Conservation (phyloP, 2,329 filamentous ascomycete genomes). For the Fusarium robinianum region DNA sequence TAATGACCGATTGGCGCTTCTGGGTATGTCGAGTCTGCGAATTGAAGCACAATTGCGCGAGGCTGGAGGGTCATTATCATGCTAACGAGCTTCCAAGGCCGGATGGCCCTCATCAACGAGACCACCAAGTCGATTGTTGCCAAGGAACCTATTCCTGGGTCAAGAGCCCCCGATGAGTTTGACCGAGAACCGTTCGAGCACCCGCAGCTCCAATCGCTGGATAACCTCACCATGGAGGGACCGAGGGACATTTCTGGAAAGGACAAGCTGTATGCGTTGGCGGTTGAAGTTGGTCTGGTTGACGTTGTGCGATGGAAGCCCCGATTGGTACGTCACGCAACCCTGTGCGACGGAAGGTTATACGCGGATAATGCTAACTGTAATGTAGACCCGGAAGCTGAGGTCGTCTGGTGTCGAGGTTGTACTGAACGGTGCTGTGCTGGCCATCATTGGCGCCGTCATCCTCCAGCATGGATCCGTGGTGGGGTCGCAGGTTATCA, state of each 20-base stretch:
- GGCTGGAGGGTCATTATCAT: not conserved
- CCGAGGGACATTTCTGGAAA: constrained; percentile 67
- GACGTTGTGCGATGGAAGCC: constrained; percentile 89
- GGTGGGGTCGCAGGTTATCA: constrained; percentile 73
- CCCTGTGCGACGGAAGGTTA: not conserved
- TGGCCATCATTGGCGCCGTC: constrained; percentile 86
- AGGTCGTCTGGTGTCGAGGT: constrained; percentile 72
- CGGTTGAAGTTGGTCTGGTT: constrained; percentile 69
- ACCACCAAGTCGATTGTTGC: constrained; percentile 46
- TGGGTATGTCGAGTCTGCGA: constrained; percentile 62
- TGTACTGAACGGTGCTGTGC: constrained; percentile 76
- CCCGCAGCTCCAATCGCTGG: constrained; percentile 70
- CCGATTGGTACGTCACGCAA: constrained; percentile 67
- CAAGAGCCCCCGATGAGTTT: constrained; percentile 49
- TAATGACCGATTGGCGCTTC: constrained; percentile 89
- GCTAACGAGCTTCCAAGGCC: constrained; percentile 36
- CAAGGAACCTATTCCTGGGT: constrained; percentile 35
- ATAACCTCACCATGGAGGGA: constrained; percentile 67
- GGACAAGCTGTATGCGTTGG: constrained; percentile 69
- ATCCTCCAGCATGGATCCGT: constrained; percentile 85
- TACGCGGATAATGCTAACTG: too few relatives aligned
- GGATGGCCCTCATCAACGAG: constrained; percentile 46
- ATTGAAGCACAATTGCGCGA: not conserved
- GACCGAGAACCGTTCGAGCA: constrained; percentile 71
- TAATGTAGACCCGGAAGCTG: constrained; percentile 64